Evolutionary conservation across 495 filamentous ascomycete species (phyloP).

Genomic region (Penicillium goetzii): DNA sequence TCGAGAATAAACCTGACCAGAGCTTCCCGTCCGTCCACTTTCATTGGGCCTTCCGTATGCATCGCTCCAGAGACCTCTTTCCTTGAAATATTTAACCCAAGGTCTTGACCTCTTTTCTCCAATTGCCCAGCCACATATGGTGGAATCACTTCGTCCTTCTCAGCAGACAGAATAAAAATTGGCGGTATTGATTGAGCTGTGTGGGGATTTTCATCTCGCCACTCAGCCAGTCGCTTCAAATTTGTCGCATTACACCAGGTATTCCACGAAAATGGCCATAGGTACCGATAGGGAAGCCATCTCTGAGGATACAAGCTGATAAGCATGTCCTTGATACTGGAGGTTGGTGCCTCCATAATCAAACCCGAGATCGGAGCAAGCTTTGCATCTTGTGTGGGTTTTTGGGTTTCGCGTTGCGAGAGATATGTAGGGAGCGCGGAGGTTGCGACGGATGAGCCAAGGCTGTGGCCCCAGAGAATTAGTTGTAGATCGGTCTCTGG

Average conservation of each 20-base stretch:
- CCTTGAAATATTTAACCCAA: slow-evolving; percentile 36
- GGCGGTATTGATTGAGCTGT: slow-evolving; percentile 27
- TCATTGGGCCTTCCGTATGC: slow-evolving; percentile 55
- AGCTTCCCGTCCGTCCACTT: slow-evolving; percentile 44
- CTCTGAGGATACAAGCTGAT: slow-evolving; percentile 75
- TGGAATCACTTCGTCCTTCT: slow-evolving; percentile 71
- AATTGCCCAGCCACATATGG: slow-evolving; percentile 57
- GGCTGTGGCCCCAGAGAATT: slow-evolving; percentile 80
- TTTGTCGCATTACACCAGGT: slow-evolving; percentile 52
- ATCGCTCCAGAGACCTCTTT: slow-evolving; percentile 51
- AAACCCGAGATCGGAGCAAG: slow-evolving; percentile 51
- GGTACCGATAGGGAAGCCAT: slow-evolving; percentile 77
- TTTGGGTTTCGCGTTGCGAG: slow-evolving; percentile 24
- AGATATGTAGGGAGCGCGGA: slow-evolving; percentile 56
- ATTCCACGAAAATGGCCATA: slow-evolving; percentile 58
- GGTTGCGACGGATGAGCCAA: slow-evolving; percentile 63
- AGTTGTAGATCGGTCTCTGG: slow-evolving; percentile 46
- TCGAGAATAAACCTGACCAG: slow-evolving; percentile 42
- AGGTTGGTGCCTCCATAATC: slow-evolving; percentile 77
- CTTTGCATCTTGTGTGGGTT: neutral
- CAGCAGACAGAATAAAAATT: slow-evolving; percentile 64
- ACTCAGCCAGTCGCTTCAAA: slow-evolving; percentile 40
- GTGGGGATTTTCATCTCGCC: slow-evolving; percentile 14
- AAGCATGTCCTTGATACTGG: slow-evolving; percentile 74
- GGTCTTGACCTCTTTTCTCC: slow-evolving; percentile 33